A percentile compares a stretch with the other conserved stretches of the same genome.
phyloP scores from a whole-genome alignment of 441 rosid species.

The Metrosideros polymorpha region DNA sequence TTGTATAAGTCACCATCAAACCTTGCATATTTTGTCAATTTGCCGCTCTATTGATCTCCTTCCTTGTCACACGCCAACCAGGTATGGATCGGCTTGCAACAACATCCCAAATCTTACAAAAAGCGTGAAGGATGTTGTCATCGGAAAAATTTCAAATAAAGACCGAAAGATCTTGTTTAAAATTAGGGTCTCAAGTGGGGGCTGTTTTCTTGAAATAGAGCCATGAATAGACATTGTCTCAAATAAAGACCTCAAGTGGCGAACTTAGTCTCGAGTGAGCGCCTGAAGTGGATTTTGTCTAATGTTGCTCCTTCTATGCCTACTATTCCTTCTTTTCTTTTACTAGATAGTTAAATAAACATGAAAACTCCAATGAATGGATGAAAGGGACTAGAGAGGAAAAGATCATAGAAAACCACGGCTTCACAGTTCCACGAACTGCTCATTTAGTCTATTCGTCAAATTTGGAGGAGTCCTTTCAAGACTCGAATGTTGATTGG shows the following conservation, averaged over 20 bases:
- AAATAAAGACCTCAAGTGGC: neutral
- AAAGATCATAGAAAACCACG: no score
- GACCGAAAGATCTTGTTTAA: neutral
- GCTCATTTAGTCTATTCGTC: no score
- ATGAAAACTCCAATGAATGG: no score
- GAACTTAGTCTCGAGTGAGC: neutral
- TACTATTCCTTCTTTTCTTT: no score
- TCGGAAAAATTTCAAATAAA: neutral
- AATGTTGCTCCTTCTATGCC: no score
- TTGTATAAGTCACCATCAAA: neutral
- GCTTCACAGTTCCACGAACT: no score
- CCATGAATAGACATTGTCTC: neutral
- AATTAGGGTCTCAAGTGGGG: no score
- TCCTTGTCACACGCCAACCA: rapidly evolving
- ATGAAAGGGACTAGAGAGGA: no score
- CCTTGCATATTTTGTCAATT: neutral
- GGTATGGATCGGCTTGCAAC: neutral
- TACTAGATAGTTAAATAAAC: no score
- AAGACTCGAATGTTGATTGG: no score
- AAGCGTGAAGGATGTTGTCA: rapidly evolving
- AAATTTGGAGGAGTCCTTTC: no score
- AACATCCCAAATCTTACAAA: neutral
- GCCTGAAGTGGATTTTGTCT: no score
- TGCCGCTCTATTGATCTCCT: neutral
- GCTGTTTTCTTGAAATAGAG: neutral